These are phyloP conservation scores for Leishmania martiniquensis DNA, from an alignment of 208 protist species.

Conservation along the genomic window DNA sequence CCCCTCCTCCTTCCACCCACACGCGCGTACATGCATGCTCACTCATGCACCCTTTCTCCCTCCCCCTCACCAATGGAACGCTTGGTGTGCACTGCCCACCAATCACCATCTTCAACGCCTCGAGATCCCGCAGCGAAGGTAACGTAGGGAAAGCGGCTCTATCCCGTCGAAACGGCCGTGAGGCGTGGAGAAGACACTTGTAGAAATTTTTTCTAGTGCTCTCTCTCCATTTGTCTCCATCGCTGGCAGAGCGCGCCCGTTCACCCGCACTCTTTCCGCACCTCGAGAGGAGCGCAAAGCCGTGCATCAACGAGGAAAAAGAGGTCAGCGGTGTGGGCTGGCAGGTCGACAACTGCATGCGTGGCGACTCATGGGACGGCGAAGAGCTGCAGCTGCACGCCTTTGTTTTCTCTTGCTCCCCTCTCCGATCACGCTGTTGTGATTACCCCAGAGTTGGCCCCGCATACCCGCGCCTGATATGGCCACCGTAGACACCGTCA, in stretches of 20 bases:
- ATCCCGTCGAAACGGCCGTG: too few species aligned
- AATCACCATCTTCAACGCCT: too few species aligned
- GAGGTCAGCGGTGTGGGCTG: background rate
- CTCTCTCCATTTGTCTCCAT: too few species aligned
- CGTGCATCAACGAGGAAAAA: background rate
- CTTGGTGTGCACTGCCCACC: too few species aligned
- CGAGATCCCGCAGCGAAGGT: too few species aligned
- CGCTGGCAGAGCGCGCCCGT: too few species aligned
- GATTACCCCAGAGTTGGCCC: background rate
- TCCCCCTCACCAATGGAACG: too few species aligned
- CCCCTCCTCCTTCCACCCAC: background rate
- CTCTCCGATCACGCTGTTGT: background rate
- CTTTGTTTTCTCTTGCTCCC: background rate
- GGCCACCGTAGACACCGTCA: constrained; percentile 46
- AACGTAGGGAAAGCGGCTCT: too few species aligned
- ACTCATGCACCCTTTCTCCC: background rate
- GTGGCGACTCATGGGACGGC: background rate
- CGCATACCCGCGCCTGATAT: constrained; percentile 7
- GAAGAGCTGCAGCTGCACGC: background rate
- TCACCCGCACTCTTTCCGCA: background rate
- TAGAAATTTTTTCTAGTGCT: too few species aligned
- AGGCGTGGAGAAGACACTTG: too few species aligned
- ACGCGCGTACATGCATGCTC: background rate
- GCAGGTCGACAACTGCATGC: background rate
- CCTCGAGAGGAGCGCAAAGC: background rate